Evolutionary conservation across 75 land plant species (phyloP), one percentile per base, ranked within the genome.

Genomic region (Cupressus sempervirens): DNA sequence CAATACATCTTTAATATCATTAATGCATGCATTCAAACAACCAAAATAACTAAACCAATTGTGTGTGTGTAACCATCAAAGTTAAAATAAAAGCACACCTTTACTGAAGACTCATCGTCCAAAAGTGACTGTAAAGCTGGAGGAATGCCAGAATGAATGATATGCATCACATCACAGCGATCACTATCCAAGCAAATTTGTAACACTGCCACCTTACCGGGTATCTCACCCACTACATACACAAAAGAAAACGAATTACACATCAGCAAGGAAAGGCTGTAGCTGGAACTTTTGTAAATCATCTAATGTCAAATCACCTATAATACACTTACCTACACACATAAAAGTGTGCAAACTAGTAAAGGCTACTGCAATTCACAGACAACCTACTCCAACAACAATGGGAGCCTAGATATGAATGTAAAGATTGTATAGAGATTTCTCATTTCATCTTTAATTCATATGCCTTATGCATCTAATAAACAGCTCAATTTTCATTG

Each of bases 111-210:
- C 67, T 84, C 81, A 83, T 95, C 94, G 86, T 96, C 95, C 83
- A 97, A 88, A 81, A 97, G 82, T 35, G 83, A 88, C 41, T 77
- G 88, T 83, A 97, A 85, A 43, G 54, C 53, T 79, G 88, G 86
- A 73, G 99, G 96, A 50, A 97, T 91, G 36, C 99, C 99, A 87
- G 95, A 91, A 91, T 97, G 92, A 84, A 90, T 65, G 43, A 96
- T 90, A 81, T 96, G 99, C 90, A 97, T 91, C 46, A 97, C 96
- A 89, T 94, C 88, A 88, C 99, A 97, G 56, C 83, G 80, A 54
- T 58, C 72, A 48, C 43, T 83, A 40, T 90, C 91, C 41, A 87
- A 53, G 80, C 97, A 97, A 83, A 96, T 87, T 81, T 96, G 98
- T 86, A 96, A 50, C 26, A 96, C 95, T 62, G 98, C 97, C 72